Evolutionary conservation across 139 green algal genomes (phyloP), one percentile per base, ranked within the genome.

Genomic region (Coccomyxa sp.): DNA sequence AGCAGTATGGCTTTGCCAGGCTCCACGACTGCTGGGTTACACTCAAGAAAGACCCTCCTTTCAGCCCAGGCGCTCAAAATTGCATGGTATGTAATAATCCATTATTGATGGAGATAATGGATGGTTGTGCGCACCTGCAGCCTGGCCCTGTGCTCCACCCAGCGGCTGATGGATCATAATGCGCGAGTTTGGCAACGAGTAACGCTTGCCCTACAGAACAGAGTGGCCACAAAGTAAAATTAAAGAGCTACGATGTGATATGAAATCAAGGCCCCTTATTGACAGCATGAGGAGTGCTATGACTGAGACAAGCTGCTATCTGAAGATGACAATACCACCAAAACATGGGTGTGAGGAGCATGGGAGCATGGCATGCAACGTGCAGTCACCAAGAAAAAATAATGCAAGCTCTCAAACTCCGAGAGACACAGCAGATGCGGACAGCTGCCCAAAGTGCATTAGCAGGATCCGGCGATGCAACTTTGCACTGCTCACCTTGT

Each of bases 161-260:
- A 99, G 90, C 25, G 97, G 97, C 93, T 99, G 97, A 88, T 99
- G 97, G 86, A 99, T 99, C 97, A 99, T 99, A 90, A 99, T 99
- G 79, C 97, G 94, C 31, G 92, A 96, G 93, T 99, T 99, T 83
- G 96, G 90, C 81, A 99, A 91, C 38, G 88, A 94, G 92, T 98
- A 99, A 45, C 96, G 91, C 92, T 99, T 99, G 86, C 97, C 96
- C 91, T 96, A 85, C 32, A 80, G 30, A 27, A 77, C 81, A 32
- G 31, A 63, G 76, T 80, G 7, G 27, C 60, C 17, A 79, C 14
- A 10, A 79, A 74, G 13, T 32, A 30, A 51, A 7, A 3, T 7
- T 51, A 3, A 51, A 51, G 7, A 11, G 38, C 38, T 51, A 11
- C 7, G 7, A 51, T 51, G 3, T 51, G 38, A 51, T 51, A 7